Conservation (phyloP, 2,329 filamentous ascomycete genomes). For the Sordariomycetes sp. region DNA sequence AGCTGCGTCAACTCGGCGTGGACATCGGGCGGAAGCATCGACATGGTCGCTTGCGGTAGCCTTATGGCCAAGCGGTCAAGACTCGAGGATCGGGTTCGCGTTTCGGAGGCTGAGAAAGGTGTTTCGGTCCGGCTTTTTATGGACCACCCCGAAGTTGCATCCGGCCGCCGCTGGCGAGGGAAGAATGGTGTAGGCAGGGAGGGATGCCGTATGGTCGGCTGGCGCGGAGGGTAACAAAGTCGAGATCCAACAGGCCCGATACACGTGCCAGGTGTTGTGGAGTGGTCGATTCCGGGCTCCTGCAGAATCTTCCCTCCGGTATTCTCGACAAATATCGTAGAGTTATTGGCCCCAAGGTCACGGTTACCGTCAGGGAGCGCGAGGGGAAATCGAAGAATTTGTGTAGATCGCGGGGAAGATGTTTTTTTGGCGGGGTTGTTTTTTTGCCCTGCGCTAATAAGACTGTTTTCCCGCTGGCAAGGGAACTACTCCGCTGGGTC, state of each 20-base stretch:
- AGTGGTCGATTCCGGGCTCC: background rate
- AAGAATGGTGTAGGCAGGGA: background rate
- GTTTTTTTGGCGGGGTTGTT: conserved; percentile 4
- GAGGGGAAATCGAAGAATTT: background rate
- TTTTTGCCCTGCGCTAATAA: background rate
- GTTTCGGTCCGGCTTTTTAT: background rate
- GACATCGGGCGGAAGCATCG: conserved; percentile 71
- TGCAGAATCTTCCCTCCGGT: background rate
- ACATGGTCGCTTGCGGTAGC: conserved; percentile 41
- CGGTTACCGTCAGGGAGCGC: background rate
- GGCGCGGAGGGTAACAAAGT: background rate
- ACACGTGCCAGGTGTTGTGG: background rate
- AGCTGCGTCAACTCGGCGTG: conserved; percentile 77
- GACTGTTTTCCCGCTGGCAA: background rate
- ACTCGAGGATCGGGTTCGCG: background rate
- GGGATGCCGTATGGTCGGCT: background rate
- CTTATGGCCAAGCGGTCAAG: background rate
- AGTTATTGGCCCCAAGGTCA: background rate
- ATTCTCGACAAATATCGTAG: background rate
- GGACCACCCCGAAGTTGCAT: background rate
- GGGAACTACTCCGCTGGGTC: background rate
- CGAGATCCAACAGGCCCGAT: background rate
- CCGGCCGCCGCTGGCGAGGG: background rate
- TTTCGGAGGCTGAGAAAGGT: background rate
- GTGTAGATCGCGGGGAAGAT: conserved; percentile 4